Conservation (phyloP, 148 eudicot species). For the Vaccinium macrocarpon region DNA sequence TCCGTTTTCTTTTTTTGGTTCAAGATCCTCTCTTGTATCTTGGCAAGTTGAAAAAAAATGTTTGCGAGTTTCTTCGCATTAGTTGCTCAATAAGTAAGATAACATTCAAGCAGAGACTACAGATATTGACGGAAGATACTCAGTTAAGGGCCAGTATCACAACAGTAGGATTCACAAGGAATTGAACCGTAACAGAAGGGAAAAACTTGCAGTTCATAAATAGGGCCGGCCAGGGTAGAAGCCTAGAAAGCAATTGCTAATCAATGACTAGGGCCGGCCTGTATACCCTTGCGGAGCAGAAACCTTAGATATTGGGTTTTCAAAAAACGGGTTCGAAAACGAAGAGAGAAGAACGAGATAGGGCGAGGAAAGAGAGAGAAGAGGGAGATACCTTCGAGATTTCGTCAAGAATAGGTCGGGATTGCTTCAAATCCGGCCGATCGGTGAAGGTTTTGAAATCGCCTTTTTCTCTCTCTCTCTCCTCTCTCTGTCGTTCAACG, state of each 20-base stretch:
- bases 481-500: too few species aligned
- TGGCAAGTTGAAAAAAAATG: not conserved
- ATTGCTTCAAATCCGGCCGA: too few species aligned
- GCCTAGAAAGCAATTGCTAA: not conserved
- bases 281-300: too few species aligned
- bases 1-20: not conserved
- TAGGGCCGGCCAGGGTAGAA: not conserved
- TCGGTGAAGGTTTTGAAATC: too few species aligned
- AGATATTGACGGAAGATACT: not conserved
- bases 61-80: not conserved
- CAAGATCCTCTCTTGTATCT: not conserved
- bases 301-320: too few species aligned
- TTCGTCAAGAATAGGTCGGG: too few species aligned
- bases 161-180: not conserved
- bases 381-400: too few species aligned
- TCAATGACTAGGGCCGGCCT: too few species aligned
- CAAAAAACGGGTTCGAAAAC: too few species aligned
- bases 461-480: too few species aligned
- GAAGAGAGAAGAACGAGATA: too few species aligned
- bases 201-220: not conserved
- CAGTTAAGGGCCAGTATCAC: not conserved
- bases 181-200: not conserved
- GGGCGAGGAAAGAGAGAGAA: too few species aligned
- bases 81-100: not conserved
- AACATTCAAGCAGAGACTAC: not conserved